Evolutionary conservation across 2,329 filamentous ascomycete species (phyloP), one percentile per base, ranked within the genome.

Genomic region (Whalleya microplaca): DNA sequence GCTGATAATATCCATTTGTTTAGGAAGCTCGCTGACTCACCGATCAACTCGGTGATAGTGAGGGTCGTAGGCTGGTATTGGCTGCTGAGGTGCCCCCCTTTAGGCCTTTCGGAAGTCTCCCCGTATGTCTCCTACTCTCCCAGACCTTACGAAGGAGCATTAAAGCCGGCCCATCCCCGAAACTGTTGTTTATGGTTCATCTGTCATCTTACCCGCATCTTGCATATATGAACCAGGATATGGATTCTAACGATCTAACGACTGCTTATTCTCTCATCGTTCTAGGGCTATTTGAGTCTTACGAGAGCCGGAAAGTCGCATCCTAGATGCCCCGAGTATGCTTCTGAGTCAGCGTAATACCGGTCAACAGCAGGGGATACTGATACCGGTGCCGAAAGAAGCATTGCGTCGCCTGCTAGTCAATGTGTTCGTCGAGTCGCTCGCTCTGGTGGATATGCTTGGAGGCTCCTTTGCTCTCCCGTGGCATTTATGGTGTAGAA

Each of bases 11-110:
- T 42, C 56, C 59, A 56, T 18, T 21, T 56, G 45, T 59, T 3
- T 40, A 47, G 19, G 21, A 18, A 40, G 50, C 37, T 19, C 41
- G 55, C 60, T 58, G 60, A 63, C 27, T 63, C 42, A 55, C 60
- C 60, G 58, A 61, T 42, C n/a, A 12, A 50, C 46, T 32, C 19
- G 19, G 52, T 44, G 43, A 53, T 49, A 48, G 42, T 21, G 45
- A 32, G 47, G 46, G 42, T 40, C 12, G 21, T 37, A 40, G 45
- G 45, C 32, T 19, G 45, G 21, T 27, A 48, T 40, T 45, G 42
- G 45, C 18, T 27, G 45, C 32, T 54, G 42, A 45, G 18, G 18
- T 45, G 45, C 14, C 32, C 42, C 48, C 21, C 4, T 27, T 10
- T 27, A 7, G 40, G 16, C 60, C 57, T 55, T 21, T 58, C 47